A percentile compares a stretch with the other conserved stretches of the same genome.
Evolutionary conservation across 106 monocot genomes (phyloP).

Genomic region (Vanilla planifolia): DNA sequence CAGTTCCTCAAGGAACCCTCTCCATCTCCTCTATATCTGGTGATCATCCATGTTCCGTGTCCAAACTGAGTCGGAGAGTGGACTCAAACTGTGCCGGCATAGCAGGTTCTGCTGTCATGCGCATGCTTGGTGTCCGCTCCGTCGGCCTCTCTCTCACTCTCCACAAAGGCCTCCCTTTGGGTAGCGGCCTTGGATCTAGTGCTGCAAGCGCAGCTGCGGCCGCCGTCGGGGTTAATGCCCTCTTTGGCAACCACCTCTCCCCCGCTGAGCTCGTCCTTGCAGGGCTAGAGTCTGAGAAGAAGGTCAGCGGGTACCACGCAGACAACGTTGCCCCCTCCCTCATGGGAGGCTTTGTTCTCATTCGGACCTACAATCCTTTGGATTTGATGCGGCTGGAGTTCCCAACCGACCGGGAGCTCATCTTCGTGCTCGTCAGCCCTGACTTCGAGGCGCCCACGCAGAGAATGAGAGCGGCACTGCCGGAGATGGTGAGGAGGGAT

Average conservation of each 20-base stretch:
- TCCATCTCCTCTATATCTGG: slow-evolving; percentile 56
- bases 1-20: slow-evolving; percentile 37
- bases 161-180: slow-evolving; percentile 81
- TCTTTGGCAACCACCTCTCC: not conserved
- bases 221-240: not conserved
- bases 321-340: slow-evolving; percentile 91
- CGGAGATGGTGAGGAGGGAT: slow-evolving; percentile 50
- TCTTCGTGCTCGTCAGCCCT: slow-evolving; percentile 79
- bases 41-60: slow-evolving; percentile 8
- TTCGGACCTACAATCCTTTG: slow-evolving; percentile 69
- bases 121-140: slow-evolving; percentile 50
- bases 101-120: slow-evolving; percentile 65
- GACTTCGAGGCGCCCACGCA: slow-evolving; percentile 95
- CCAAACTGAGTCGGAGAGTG: slow-evolving; percentile 56
- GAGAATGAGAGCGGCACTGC: slow-evolving; percentile 82
- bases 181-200: slow-evolving; percentile 87
- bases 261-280: slow-evolving; percentile 70
- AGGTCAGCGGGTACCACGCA: slow-evolving; percentile 92
- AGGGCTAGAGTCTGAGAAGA: slow-evolving; percentile 83
- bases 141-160: slow-evolving; percentile 76
- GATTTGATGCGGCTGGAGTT: slow-evolving; percentile 54
- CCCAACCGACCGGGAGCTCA: slow-evolving; percentile 43
- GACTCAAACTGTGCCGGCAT: slow-evolving; percentile 89
- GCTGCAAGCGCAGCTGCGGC: slow-evolving; percentile 50
- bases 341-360: slow-evolving; percentile 87